Base-by-base conservation (phyloP, 176 grass and related monocot genomes). In the Phoenix roebelenii region DNA sequence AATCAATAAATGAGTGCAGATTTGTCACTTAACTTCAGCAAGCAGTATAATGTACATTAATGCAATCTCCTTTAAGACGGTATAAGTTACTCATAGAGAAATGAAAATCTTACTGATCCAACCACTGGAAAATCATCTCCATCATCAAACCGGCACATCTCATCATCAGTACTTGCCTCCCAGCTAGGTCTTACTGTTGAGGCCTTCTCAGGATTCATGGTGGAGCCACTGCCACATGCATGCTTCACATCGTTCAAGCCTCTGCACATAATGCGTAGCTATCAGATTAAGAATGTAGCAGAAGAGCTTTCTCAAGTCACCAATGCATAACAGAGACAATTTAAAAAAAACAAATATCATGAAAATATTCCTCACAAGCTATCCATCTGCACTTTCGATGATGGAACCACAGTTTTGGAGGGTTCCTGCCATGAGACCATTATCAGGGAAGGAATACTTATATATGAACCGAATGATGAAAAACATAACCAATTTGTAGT, bases 61-160 rank as follows among this genome's bases (percentile, higher is more conserved):
- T 14, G 1, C 35, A 44, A 44, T 44, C 7, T 44, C 35, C 0
- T 14, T 14, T 14, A 44, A 44, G 28, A 44, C 2, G 0, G 35
- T 44, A 3, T 3, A 44, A 44, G 35, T 44, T 44, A 39, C 7
- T 9, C 7, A 14, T 10, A 44, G 10, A 44, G 35, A 12, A 44
- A 22, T 54, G 35, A 7, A 12, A 69, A 62, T 68, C 84, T 79
- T 98, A 98, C 87, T 66, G 81, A 83, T 69, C 80, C 74, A 80
- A 85, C 79, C 39, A 64, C 66, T 16, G 67, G 70, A 64, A 73
- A 70, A 61, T 83, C 81, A 71, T 88, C 72, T 49, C 70, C 77
- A 59, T 98, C 87, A 51, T 74, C 65, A 77, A 98, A 72, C 66
- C 74, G 84, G 76, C 84, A 92, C 63, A 98, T 88, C 50, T 83